Evolutionary conservation across 2,329 filamentous ascomycete genomes (phyloP), one percentile per base, ranked within the genome.

Genomic region (Aspergillus piperis): DNA sequence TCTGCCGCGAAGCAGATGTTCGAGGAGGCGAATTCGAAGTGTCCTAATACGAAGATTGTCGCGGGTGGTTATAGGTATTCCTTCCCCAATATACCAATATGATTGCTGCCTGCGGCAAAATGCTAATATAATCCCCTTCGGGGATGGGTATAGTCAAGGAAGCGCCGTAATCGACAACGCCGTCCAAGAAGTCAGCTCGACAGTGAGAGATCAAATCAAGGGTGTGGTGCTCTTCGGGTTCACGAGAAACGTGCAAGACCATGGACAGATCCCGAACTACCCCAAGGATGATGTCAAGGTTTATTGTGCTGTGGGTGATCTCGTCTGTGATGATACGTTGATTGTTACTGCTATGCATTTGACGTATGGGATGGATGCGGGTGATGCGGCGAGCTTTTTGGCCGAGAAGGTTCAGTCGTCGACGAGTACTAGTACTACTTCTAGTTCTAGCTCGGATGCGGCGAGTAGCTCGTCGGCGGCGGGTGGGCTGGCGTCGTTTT

Each of bases 91-190:
- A n/a, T n/a, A n/a, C n/a, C n/a, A n/a, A n/a, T n/a, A n/a, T n/a
- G n/a, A n/a, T n/a, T n/a, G n/a, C n/a, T n/a, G 19, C 23, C 23
- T 7, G 23, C 23, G 23, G 23, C 23, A 25, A 2, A 25, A 25
- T 7, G 23, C 13, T 13, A 8, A 32, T 1, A 44, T 23, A 50
- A 25, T 25, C 23, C 23, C 23, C 23, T 25, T 73, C 11, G 25
- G 21, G 23, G 25, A 27, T 27, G 6, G 25, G 23, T 47, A 41
- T 36, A 69, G 68, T 54, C 68, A 82, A 67, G 81, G 80, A 30
- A 75, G 77, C 3, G 80, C 80, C 2, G 75, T 83, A 54, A 74
- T 79, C n/a, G 73, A 76, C 21, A 72, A 73, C 39, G 68, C 78
- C 7, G 66, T 82, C 50, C 68, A 73, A 10, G 69, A 74, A n/a